Conservation (phyloP, 352 stramenopile genomes). For the Phytophthora sansomeana region DNA sequence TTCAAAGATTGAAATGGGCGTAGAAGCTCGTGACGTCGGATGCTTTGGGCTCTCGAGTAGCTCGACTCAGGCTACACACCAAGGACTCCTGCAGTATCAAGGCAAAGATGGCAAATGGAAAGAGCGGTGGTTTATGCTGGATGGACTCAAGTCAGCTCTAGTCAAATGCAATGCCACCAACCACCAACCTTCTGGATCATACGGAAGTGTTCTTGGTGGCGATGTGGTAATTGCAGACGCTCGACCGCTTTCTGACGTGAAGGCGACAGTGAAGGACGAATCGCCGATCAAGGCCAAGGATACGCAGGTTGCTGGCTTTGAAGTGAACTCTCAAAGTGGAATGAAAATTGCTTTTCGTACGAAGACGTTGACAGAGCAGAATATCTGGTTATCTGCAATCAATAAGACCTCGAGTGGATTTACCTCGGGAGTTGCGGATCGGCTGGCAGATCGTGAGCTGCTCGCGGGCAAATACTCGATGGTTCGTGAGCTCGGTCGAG, state of each 20-base stretch:
- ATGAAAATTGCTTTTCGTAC: slow-evolving; percentile 51
- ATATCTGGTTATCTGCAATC: slow-evolving; percentile 53
- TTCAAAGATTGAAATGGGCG: slow-evolving; percentile 19
- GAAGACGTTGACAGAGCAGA: slow-evolving; percentile 51
- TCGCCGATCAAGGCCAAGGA: background rate
- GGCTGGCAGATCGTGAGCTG: slow-evolving; percentile 61
- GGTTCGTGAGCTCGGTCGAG: slow-evolving; percentile 76
- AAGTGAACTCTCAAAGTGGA: slow-evolving; percentile 43
- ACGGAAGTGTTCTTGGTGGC: slow-evolving; percentile 42
- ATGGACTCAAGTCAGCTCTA: slow-evolving; percentile 47
- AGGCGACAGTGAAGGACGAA: slow-evolving; percentile 6
- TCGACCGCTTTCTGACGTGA: slow-evolving; percentile 26
- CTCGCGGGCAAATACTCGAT: slow-evolving; percentile 73
- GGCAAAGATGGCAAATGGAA: slow-evolving; percentile 60
- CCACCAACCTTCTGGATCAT: slow-evolving; percentile 40
- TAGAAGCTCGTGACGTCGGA: slow-evolving; percentile 21
- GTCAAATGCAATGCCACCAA: slow-evolving; percentile 54
- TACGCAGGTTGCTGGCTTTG: slow-evolving; percentile 24
- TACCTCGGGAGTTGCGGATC: slow-evolving; percentile 50
- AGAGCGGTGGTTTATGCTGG: slow-evolving; percentile 76
- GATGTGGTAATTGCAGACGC: slow-evolving; percentile 45
- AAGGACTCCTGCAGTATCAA: slow-evolving; percentile 65
- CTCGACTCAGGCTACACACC: slow-evolving; percentile 35
- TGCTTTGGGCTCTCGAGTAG: slow-evolving; percentile 32
- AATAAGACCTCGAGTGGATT: slow-evolving; percentile 57